Evolutionary conservation across 2,329 filamentous ascomycete species (phyloP).

Genomic region (Fusarium sp.): DNA sequence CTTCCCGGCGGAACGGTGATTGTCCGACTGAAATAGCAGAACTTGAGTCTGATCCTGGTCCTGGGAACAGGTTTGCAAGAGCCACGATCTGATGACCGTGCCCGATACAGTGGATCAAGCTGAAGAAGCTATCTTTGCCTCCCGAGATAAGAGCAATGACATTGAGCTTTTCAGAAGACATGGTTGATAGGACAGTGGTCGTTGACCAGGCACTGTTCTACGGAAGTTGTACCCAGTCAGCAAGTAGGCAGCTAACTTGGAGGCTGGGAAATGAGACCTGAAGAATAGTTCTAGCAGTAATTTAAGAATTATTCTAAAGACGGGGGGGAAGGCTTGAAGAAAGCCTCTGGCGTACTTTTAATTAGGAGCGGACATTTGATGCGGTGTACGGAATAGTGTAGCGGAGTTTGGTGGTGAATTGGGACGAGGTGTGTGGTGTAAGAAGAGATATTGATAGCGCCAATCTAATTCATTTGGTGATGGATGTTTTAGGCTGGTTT

Average conservation of each 20-base stretch:
- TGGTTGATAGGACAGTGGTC: slow-evolving; percentile 33
- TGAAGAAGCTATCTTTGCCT: slow-evolving; percentile 97
- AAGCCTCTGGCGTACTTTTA: slow-evolving; percentile 9
- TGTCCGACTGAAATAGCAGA: slow-evolving; percentile 9
- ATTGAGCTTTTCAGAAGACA: slow-evolving; percentile 63
- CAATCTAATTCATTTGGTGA: slow-evolving; percentile 25
- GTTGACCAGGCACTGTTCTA: not conserved
- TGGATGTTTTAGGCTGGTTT: slow-evolving; percentile 19
- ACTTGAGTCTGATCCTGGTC: slow-evolving; percentile 7
- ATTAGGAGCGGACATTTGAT: slow-evolving; percentile 24
- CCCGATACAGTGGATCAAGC: slow-evolving; percentile 85
- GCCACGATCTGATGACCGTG: slow-evolving; percentile 88
- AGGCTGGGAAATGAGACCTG: slow-evolving; percentile 9
- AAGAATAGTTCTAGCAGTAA: not conserved
- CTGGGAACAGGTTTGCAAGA: slow-evolving; percentile 82
- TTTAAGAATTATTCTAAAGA: slow-evolving; percentile 17
- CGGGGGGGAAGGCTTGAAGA: not conserved
- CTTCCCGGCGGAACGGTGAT: slow-evolving; percentile 15
- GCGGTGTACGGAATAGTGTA: slow-evolving; percentile 9
- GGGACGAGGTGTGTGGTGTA: slow-evolving; percentile 2
- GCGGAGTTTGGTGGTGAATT: not conserved
- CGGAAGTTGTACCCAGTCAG: not conserved
- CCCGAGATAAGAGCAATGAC: slow-evolving; percentile 95
- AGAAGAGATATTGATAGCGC: slow-evolving; percentile 18
- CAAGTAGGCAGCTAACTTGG: slow-evolving; percentile 3